Evolutionary conservation across 176 grass and related monocot genomes (phyloP).

Genomic region (Dendrocalamus sinicus): DNA sequence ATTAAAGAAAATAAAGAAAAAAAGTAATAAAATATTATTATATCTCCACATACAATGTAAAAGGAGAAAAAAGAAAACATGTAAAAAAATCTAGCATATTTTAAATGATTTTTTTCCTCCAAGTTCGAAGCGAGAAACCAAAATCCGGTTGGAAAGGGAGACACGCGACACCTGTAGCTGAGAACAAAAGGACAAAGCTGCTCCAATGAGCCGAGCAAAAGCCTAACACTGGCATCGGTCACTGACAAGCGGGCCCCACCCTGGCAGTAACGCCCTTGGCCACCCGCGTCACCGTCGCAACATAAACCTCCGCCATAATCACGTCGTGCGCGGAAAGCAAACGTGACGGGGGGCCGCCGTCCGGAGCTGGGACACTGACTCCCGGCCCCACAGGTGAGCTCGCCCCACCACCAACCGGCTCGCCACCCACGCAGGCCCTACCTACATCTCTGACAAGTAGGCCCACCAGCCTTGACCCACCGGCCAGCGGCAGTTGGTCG

Average conservation of each 20-base stretch:
- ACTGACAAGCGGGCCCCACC: not conserved
- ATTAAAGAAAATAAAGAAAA: too few relatives aligned
- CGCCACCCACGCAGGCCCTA: accelerated
- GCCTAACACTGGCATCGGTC: not conserved
- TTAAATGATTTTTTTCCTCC: too few relatives aligned
- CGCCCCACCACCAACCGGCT: not conserved
- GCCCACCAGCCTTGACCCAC: not conserved
- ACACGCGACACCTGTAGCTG: not conserved
- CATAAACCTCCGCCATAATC: not conserved
- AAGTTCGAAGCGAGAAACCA: too few relatives aligned
- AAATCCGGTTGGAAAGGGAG: too few relatives aligned
- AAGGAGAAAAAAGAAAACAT: too few relatives aligned
- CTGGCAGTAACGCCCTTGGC: not conserved
- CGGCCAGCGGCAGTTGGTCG: not conserved
- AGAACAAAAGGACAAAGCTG: not conserved
- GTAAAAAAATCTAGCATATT: too few relatives aligned
- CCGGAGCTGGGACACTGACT: not conserved
- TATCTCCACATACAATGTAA: too few relatives aligned
- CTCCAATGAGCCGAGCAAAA: not conserved
- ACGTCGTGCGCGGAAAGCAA: constrained; percentile 19
- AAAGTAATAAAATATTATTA: too few relatives aligned
- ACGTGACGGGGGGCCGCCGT: not conserved
- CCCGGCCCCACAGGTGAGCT: not conserved
- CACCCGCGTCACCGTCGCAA: constrained; percentile 33
- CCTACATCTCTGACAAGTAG: accelerated